Conservation (phyloP, 1,139 yeast genomes). For the Nematodospora anomalae region DNA sequence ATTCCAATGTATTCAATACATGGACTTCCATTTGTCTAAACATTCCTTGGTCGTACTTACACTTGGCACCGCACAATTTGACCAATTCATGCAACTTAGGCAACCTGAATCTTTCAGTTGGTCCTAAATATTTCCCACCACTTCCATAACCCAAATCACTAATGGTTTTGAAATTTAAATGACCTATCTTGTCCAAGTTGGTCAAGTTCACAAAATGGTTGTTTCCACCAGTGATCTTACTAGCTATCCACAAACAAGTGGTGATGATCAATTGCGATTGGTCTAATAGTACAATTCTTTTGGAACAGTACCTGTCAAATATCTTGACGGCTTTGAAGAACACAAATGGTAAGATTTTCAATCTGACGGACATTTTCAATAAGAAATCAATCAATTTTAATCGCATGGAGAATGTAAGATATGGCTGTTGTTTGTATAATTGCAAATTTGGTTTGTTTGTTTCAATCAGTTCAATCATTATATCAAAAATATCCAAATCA, state of each 20-base stretch:
- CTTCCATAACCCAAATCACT: slow-evolving; percentile 46
- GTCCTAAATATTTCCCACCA: slow-evolving; percentile 64
- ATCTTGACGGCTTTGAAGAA: slow-evolving; percentile 57
- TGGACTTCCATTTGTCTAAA: slow-evolving; percentile 55
- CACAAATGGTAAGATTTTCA: slow-evolving; percentile 60
- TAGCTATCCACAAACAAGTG: slow-evolving; percentile 66
- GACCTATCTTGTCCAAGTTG: slow-evolving; percentile 24
- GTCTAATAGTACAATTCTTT: slow-evolving; percentile 58
- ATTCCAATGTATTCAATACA: slow-evolving; percentile 57
- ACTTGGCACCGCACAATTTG: slow-evolving; percentile 57
- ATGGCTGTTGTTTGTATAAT: slow-evolving; percentile 64
- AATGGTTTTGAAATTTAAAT: slow-evolving; percentile 31
- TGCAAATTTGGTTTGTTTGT: slow-evolving; percentile 49
- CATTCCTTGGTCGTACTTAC: slow-evolving; percentile 62
- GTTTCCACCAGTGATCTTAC: slow-evolving; percentile 68
- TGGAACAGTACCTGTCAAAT: slow-evolving; percentile 67
- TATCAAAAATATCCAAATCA: slow-evolving; percentile 48
- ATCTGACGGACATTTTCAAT: slow-evolving; percentile 56
- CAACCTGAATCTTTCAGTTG: slow-evolving; percentile 64
- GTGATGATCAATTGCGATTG: slow-evolving; percentile 65
- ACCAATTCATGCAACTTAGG: slow-evolving; percentile 64
- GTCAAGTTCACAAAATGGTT: slow-evolving; percentile 60
- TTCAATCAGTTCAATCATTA: slow-evolving; percentile 34
- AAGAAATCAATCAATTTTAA: slow-evolving; percentile 56
- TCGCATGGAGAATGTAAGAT: slow-evolving; percentile 51